These are phyloP conservation scores for Protomyces gravidus DNA, from an alignment of 1,139 yeast species.

Conservation along the genomic window DNA sequence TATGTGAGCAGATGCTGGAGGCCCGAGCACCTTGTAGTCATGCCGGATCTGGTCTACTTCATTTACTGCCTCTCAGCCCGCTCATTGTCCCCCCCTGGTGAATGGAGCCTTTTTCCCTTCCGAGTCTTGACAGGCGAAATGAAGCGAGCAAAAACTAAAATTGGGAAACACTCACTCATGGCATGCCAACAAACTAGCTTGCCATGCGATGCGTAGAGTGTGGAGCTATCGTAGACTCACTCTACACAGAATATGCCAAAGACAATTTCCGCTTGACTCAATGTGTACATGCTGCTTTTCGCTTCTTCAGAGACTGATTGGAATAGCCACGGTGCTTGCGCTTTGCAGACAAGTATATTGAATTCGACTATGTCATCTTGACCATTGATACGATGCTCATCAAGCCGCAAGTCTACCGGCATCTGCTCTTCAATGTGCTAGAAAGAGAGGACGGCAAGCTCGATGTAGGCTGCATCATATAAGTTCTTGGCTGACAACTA, in stretches of 20 bases:
- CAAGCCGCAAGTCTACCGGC: slow-evolving; percentile 87
- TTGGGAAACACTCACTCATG: too few relatives aligned
- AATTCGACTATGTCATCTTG: slow-evolving; percentile 75
- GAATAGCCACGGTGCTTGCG: slow-evolving; percentile 52
- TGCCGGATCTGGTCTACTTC: too few relatives aligned
- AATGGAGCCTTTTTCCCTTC: too few relatives aligned
- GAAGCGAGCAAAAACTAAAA: too few relatives aligned
- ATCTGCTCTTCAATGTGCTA: slow-evolving; percentile 72
- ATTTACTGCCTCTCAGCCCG: too few relatives aligned
- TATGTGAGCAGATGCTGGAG: too few relatives aligned
- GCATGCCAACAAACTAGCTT: too few relatives aligned
- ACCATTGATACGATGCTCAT: slow-evolving; percentile 77
- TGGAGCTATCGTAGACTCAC: slow-evolving; percentile 56
- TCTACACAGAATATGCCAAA: slow-evolving; percentile 69
- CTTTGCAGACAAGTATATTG: slow-evolving; percentile 87
- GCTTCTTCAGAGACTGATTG: background rate
- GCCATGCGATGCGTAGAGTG: slow-evolving; percentile 96
- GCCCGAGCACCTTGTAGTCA: too few relatives aligned
- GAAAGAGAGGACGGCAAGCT: slow-evolving; percentile 37
- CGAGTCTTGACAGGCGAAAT: too few relatives aligned
- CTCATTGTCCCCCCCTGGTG: too few relatives aligned
- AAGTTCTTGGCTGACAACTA: background rate
- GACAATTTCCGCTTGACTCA: slow-evolving; percentile 76
- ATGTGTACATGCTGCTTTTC: slow-evolving; percentile 44
- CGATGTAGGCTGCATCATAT: slow-evolving; percentile 33